Percentiles rank a stretch among this genome's conserved stretches.
Evolutionary conservation across 768 basidiomycete species (phyloP).

Genomic region (Pluteus cervinus): DNA sequence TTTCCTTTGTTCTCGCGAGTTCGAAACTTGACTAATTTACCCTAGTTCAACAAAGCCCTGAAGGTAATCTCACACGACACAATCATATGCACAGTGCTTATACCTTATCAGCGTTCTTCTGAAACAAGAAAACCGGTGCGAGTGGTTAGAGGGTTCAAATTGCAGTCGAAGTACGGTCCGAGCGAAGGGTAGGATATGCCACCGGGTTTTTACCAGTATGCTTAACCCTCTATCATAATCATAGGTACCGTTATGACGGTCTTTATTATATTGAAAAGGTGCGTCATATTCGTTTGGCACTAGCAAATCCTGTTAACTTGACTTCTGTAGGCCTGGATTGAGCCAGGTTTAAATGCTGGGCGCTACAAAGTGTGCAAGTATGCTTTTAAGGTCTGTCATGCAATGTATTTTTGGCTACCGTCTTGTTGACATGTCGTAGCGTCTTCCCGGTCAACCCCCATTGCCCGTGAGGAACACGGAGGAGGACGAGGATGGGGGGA

Average conservation of each 20-base stretch:
- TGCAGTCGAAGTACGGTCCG: conserved; percentile 69
- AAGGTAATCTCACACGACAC: conserved; percentile 31
- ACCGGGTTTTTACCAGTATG: not conserved
- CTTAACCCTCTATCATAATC: conserved; percentile 2
- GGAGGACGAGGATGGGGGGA: conserved; percentile 10
- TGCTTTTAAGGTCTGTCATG: conserved; percentile 58
- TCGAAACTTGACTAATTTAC: not conserved
- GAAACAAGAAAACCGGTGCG: conserved; percentile 79
- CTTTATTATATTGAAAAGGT: conserved; percentile 77
- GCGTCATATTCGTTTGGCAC: conserved; percentile 6
- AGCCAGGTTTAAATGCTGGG: conserved; percentile 58
- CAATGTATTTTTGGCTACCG: not conserved
- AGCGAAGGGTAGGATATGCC: conserved; percentile 51
- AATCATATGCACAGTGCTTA: not conserved
- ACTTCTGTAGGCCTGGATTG: conserved; percentile 59
- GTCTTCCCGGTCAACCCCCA: conserved; percentile 50
- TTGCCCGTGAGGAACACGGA: conserved; percentile 29
- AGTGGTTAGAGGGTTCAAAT: conserved; percentile 83
- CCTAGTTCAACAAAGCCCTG: conserved; percentile 62
- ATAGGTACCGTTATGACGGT: conserved; percentile 87
- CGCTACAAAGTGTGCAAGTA: conserved; percentile 83
- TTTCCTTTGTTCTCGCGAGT: not conserved
- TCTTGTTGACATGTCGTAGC: conserved; percentile 24
- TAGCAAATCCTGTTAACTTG: conserved; percentile 1
- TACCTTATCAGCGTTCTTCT: conserved; percentile 50